A percentile compares a stretch with the other conserved stretches of the same genome.
Conservation (phyloP, 2,329 filamentous ascomycete species). For the Macroventuria anomochaeta region DNA sequence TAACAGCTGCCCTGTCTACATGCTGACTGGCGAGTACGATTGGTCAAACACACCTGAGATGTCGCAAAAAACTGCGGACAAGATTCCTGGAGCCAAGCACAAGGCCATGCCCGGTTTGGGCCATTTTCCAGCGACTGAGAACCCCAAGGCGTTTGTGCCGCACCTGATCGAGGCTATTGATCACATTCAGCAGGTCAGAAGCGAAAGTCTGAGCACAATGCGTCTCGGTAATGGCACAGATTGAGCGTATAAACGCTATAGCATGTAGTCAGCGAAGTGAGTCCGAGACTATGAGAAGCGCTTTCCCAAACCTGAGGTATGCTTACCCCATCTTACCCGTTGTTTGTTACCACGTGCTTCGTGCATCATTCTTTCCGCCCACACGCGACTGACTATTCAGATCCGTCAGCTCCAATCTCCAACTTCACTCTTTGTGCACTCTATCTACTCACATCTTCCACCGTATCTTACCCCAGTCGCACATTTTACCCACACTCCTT, state of each 20-base stretch:
- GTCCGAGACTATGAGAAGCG: no score
- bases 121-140: conserved; percentile 58
- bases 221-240: conserved; percentile 38
- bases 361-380: neutral
- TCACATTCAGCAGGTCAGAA: conserved; percentile 45
- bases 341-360: neutral
- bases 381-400: neutral
- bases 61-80: conserved; percentile 55
- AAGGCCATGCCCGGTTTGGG: conserved; percentile 55
- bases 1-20: conserved; percentile 58
- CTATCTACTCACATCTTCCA: neutral
- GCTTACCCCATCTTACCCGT: no score
- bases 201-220: conserved; percentile 41
- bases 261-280: neutral
- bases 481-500: neutral
- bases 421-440: neutral
- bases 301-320: no score
- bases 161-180: conserved; percentile 49
- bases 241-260: neutral
- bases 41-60: conserved; percentile 57
- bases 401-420: no score
- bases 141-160: conserved; percentile 49
- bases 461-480: neutral
- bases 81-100: conserved; percentile 55
- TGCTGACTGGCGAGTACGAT: conserved; percentile 60